A percentile compares a stretch with the other conserved stretches of the same genome.
Evolutionary conservation across 2,329 filamentous ascomycete species (phyloP).

Genomic region (Diplodia corticola): DNA sequence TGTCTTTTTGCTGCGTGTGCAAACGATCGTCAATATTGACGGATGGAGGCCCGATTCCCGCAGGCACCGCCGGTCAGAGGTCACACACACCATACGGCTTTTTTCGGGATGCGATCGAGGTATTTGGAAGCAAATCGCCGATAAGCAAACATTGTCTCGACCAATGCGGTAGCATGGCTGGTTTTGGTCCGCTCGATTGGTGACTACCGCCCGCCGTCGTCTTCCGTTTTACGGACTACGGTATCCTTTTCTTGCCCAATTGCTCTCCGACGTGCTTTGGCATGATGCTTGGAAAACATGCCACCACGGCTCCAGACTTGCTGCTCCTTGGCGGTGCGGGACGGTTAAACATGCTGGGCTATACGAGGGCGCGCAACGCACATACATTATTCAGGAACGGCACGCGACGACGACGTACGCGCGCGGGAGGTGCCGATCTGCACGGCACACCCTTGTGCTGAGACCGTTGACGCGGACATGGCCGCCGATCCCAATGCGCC

Average conservation of each 20-base stretch:
- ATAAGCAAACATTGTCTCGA: not conserved
- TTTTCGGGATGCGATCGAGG: not conserved
- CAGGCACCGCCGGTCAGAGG: not conserved
- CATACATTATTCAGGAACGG: not conserved
- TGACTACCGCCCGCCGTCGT: not conserved
- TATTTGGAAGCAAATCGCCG: not conserved
- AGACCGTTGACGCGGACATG: constrained; percentile 13
- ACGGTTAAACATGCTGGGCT: not conserved
- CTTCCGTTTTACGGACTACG: not conserved
- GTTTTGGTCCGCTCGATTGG: not conserved
- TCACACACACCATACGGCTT: not conserved
- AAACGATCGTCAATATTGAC: not conserved
- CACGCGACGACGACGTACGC: not conserved
- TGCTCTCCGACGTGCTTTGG: not conserved
- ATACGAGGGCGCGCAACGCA: not conserved
- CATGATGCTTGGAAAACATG: not conserved
- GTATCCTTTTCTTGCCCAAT: no score
- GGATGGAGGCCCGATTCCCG: not conserved
- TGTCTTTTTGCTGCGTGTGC: not conserved
- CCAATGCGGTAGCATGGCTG: not conserved
- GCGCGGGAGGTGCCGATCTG: not conserved
- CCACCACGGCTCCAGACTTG: not conserved
- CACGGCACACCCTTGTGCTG: not conserved
- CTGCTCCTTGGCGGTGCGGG: no score
- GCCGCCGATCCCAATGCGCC: not conserved